Evolutionary conservation across 2,329 filamentous ascomycete genomes (phyloP).

Genomic region (Talaromyces verruculosus): DNA sequence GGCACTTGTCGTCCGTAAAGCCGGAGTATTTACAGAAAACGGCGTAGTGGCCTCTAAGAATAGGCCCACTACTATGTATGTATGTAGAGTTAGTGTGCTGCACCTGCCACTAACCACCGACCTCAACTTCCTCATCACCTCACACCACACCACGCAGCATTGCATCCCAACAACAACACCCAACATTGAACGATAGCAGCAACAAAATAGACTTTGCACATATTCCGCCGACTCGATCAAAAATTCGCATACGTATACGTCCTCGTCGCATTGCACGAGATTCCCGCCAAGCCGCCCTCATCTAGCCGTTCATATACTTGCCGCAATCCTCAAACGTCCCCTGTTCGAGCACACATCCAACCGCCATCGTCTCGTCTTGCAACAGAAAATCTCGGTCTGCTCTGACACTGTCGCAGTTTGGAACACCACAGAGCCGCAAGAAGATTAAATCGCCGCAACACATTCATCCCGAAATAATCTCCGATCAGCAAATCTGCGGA

Average conservation of each 20-base stretch:
- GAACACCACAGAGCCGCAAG: neutral
- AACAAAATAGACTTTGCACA: neutral
- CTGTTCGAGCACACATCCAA: constrained; percentile 9
- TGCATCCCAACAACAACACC: neutral
- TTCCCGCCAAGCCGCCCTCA: neutral
- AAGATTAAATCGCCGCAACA: neutral
- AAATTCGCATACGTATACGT: neutral
- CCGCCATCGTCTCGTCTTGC: constrained; percentile 6
- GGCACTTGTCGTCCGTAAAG: neutral
- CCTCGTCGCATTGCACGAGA: neutral
- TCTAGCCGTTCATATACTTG: constrained; percentile 1
- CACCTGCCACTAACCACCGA: neutral
- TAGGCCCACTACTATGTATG: neutral
- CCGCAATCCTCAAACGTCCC: constrained; percentile 11
- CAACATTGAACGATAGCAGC: neutral
- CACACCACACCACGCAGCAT: neutral
- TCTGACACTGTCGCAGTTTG: neutral
- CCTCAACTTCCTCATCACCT: neutral
- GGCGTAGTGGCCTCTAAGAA: constrained; percentile 15
- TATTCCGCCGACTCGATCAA: neutral
- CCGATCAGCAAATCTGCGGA: constrained; percentile 4
- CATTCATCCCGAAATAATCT: neutral
- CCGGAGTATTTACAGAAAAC: constrained; percentile 15
- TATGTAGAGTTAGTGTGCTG: neutral
- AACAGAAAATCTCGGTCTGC: neutral